A percentile compares a stretch with the other conserved stretches of the same genome.
phyloP scores from a whole-genome alignment of 495 filamentous ascomycete genomes.

The Elaphomyces granulatus region DNA sequence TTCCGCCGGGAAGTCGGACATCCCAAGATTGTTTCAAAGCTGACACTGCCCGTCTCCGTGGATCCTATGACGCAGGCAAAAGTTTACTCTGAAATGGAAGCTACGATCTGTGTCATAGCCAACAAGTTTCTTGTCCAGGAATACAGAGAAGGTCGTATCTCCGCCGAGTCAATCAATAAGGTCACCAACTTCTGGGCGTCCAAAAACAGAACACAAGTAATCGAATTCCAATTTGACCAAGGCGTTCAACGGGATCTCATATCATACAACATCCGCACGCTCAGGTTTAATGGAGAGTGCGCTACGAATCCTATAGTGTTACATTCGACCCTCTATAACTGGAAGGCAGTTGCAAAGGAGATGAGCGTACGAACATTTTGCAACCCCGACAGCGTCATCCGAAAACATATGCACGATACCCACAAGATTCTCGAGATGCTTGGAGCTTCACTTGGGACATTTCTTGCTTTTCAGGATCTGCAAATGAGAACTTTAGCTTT shows the following conservation, averaged over 20 bases:
- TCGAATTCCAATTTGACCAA: conserved; percentile 44
- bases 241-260: conserved; percentile 40
- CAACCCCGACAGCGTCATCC: conserved; percentile 36
- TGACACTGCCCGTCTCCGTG: conserved; percentile 31
- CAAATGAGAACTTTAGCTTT: conserved; percentile 15
- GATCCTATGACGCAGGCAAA: conserved; percentile 31
- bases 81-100: conserved; percentile 40
- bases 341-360: conserved; percentile 35
- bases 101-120: conserved; percentile 37
- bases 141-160: conserved; percentile 31
- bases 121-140: conserved; percentile 37
- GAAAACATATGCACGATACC: conserved; percentile 39
- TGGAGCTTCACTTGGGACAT: conserved; percentile 25
- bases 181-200: conserved; percentile 30
- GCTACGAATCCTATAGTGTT: conserved; percentile 28
- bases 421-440: conserved; percentile 40
- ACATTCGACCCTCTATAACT: conserved; percentile 34
- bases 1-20: conserved; percentile 5
- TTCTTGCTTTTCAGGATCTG: conserved; percentile 27
- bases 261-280: conserved; percentile 30
- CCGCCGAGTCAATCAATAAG: conserved; percentile 33
- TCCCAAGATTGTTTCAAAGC: conserved; percentile 8
- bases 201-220: conserved; percentile 38
- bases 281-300: conserved; percentile 34
- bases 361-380: conserved; percentile 44